Conservation (phyloP, 495 filamentous ascomycete species). For the Penicillium coprophilum region DNA sequence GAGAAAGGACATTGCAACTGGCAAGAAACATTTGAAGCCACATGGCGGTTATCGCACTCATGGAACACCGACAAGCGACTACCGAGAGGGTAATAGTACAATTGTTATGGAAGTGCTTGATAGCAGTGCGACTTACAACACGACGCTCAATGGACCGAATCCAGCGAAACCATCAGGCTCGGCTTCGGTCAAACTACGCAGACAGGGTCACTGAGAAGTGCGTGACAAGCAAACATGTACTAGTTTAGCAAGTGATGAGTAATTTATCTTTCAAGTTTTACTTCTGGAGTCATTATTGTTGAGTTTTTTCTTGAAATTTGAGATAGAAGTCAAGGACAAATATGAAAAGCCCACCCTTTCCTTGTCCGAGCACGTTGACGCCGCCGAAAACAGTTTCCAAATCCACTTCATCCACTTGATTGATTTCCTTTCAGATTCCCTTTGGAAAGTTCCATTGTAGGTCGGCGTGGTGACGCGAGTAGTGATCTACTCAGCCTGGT, state of each 20-base stretch:
- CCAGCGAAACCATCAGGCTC: conserved; percentile 23
- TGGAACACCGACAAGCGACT: conserved; percentile 52
- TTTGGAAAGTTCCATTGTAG: neutral
- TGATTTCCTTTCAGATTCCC: neutral
- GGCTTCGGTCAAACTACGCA: neutral
- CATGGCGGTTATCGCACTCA: conserved; percentile 43
- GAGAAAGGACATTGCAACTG: conserved; percentile 61
- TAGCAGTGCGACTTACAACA: conserved; percentile 55
- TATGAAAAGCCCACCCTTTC: neutral
- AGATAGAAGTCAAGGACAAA: neutral
- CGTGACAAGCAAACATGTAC: neutral
- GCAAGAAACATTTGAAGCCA: conserved; percentile 32
- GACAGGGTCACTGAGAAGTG: neutral
- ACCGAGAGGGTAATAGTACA: conserved; percentile 57
- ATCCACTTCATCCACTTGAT: neutral
- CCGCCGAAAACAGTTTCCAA: neutral
- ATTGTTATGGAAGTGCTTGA: conserved; percentile 51
- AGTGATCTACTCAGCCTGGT: neutral
- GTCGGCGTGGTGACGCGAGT: neutral
- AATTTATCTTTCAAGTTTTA: neutral
- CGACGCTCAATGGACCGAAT: conserved; percentile 48
- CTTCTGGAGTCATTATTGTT: neutral
- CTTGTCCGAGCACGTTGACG: neutral
- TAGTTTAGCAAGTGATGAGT: neutral
- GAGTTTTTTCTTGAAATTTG: neutral